Evolutionary conservation across 257 asterid species (phyloP).

Genomic region (Solanum ossicruentum): DNA sequence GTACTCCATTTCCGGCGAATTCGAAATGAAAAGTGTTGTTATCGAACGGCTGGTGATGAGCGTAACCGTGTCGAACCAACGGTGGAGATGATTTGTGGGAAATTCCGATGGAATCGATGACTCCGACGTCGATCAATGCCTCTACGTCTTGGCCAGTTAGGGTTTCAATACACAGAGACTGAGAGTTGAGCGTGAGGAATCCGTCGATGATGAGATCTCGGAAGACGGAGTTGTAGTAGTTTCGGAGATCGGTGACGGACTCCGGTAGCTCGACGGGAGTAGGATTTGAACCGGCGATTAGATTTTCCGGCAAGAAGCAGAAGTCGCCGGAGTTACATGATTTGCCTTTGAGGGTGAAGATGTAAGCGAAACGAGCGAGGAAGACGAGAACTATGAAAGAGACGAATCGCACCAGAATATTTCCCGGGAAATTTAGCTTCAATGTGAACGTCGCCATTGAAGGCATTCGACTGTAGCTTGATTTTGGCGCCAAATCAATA

Average conservation of each 20-base stretch:
- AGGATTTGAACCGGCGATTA: neutral
- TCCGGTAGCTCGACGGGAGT: neutral
- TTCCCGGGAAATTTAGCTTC: conserved; percentile 20
- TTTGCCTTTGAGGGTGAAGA: conserved; percentile 30
- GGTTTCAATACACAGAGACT: conserved; percentile 36
- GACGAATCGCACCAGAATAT: conserved; percentile 37
- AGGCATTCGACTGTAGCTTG: conserved; percentile 1
- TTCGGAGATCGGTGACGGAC: conserved; percentile 9
- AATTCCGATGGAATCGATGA: conserved; percentile 22
- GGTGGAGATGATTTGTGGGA: conserved; percentile 20
- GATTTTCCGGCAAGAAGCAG: conserved; percentile 18
- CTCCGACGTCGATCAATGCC: conserved; percentile 41
- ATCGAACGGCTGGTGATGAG: conserved; percentile 14
- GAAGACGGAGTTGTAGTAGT: conserved; percentile 34
- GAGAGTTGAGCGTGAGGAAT: conserved; percentile 23
- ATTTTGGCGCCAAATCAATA: conserved; percentile 1
- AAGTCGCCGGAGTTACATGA: conserved; percentile 26
- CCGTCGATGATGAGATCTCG: conserved; percentile 34
- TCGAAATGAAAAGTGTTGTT: conserved; percentile 33
- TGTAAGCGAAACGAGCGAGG: conserved; percentile 45
- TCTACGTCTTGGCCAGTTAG: conserved; percentile 19
- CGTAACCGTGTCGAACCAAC: conserved; percentile 3
- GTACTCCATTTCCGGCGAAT: conserved; percentile 22
- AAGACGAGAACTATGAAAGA: conserved; percentile 39
- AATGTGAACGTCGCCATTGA: conserved; percentile 20